Conservation (phyloP, 257 asterid genomes). For the Parsonsia alboflavescens region DNA sequence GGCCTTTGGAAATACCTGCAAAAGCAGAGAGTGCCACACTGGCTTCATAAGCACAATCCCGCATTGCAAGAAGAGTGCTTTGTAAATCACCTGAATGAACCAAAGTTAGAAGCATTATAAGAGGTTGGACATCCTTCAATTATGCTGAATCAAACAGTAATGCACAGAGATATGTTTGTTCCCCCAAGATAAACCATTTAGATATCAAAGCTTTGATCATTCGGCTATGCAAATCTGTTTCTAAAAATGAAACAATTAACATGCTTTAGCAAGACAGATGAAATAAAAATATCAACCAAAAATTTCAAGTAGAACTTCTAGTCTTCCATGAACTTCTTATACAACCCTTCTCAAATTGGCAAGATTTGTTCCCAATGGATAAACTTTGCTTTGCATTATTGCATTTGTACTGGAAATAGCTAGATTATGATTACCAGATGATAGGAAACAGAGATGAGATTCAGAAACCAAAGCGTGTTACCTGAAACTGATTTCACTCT, state of each 20-base stretch:
- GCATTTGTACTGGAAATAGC: neutral
- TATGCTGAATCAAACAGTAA: neutral
- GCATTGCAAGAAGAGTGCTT: conserved; percentile 84
- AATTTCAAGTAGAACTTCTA: neutral
- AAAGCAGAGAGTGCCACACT: conserved; percentile 76
- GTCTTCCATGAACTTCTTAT: neutral
- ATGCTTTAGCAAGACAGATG: neutral
- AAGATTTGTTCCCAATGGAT: neutral
- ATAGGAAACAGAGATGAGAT: neutral
- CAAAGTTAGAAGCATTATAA: neutral
- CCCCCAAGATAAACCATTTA: neutral
- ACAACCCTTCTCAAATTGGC: neutral
- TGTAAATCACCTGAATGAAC: conserved; percentile 72
- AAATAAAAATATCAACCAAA: neutral
- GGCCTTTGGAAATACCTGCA: conserved; percentile 67
- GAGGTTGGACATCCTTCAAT: neutral
- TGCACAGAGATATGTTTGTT: neutral
- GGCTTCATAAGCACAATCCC: conserved; percentile 79
- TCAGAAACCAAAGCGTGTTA: conserved; percentile 19
- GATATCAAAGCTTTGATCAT: neutral
- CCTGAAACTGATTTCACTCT: conserved; percentile 90
- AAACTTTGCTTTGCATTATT: neutral
- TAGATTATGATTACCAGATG: neutral
- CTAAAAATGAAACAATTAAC: neutral
- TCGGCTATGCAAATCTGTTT: conserved; percentile 6